Evolutionary conservation across 2,329 filamentous ascomycete genomes (phyloP).

Genomic region (Albifimbria verrucaria): DNA sequence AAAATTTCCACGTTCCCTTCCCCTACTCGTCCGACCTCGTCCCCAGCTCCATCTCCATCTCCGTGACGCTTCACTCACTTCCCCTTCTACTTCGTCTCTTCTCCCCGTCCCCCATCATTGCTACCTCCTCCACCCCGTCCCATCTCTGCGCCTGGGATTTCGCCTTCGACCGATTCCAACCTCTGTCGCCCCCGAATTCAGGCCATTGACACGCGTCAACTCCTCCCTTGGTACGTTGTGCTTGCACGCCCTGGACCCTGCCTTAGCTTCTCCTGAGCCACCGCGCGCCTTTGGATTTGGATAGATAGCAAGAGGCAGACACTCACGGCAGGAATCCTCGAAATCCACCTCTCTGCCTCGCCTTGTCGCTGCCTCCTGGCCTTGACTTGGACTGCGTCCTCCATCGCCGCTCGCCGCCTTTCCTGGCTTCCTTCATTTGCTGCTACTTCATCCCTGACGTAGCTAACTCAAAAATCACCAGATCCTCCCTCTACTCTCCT

Average conservation of each 20-base stretch:
- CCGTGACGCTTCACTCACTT: conserved; percentile 1
- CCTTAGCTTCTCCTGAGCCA: neutral
- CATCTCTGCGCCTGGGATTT: conserved; percentile 19
- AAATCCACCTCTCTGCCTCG: too few relatives aligned
- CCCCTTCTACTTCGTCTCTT: conserved; percentile 7
- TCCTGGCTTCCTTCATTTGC: conserved; percentile 1
- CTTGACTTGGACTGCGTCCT: neutral
- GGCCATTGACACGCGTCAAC: conserved; percentile 27
- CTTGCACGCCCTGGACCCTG: neutral
- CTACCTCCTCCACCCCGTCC: conserved; percentile 30
- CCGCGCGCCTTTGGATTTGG: neutral
- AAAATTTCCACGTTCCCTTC: conserved; percentile 21
- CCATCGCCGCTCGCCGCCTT: neutral
- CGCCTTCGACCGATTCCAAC: neutral
- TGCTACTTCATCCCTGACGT: conserved; percentile 13
- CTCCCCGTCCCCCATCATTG: conserved; percentile 31
- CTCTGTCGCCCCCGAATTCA: conserved; percentile 2
- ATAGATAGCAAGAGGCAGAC: too few relatives aligned
- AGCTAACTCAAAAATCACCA: conserved; percentile 20
- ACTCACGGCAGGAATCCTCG: too few relatives aligned
- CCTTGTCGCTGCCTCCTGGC: neutral
- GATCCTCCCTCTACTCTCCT: conserved; percentile 26
- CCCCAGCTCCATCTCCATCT: conserved; percentile 11
- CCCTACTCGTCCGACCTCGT: conserved; percentile 15
- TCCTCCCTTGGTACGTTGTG: neutral